Percentiles rank a stretch among this genome's conserved stretches.
These are phyloP conservation scores for Mycena citricolor DNA, from an alignment of 1,284 basidiomycete genomes.

Conservation along the genomic window DNA sequence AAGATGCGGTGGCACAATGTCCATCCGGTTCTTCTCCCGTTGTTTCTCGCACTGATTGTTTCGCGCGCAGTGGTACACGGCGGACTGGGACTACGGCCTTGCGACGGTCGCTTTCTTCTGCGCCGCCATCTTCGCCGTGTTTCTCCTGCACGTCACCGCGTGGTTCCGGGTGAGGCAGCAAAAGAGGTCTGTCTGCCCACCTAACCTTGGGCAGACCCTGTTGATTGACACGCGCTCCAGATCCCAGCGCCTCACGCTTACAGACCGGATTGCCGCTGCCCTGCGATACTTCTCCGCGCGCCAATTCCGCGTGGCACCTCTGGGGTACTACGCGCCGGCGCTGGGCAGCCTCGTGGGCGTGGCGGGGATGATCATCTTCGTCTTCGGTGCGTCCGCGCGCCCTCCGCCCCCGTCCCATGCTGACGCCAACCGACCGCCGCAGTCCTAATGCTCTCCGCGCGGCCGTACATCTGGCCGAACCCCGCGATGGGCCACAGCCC, in stretches of 20 bases:
- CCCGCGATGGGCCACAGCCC: slow-evolving; percentile 36
- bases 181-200: not conserved
- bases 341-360: slow-evolving; percentile 32
- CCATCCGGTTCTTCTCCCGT: not conserved
- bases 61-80: slow-evolving; percentile 28
- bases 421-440: not conserved
- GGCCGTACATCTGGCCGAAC: slow-evolving; percentile 38
- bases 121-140: slow-evolving; percentile 24
- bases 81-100: slow-evolving; percentile 35
- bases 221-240: not conserved
- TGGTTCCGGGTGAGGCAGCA: slow-evolving; percentile 2
- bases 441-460: slow-evolving; percentile 33
- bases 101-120: slow-evolving; percentile 35
- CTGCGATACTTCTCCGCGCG: slow-evolving; percentile 27
- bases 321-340: slow-evolving; percentile 35
- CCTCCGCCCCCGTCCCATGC: not conserved
- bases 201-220: not conserved
- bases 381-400: slow-evolving; percentile 28
- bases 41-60: slow-evolving; percentile 11
- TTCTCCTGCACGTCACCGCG: slow-evolving; percentile 12
- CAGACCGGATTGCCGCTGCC: slow-evolving; percentile 27
- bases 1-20: slow-evolving; percentile 23
- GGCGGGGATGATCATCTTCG: slow-evolving; percentile 32
- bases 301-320: slow-evolving; percentile 26
- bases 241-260: slow-evolving; percentile 1